These are phyloP conservation scores for Xylaria sp. DNA, from an alignment of 2,329 filamentous ascomycete genomes.

Conservation along the genomic window DNA sequence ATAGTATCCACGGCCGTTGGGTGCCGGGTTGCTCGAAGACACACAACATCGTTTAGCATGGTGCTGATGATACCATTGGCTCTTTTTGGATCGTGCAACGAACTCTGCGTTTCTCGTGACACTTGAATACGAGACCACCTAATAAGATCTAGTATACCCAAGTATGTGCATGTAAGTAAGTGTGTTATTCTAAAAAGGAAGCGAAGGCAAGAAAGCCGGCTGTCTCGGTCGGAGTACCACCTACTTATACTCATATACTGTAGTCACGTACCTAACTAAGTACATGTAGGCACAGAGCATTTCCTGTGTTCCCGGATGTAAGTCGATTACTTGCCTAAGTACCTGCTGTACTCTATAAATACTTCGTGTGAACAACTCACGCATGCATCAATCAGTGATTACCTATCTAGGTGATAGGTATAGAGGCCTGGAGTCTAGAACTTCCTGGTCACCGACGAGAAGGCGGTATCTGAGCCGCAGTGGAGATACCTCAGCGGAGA, in stretches of 20 bases:
- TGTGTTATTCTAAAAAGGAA: no score
- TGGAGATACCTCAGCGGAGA: no score
- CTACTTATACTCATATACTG: no score
- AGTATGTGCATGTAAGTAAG: no score
- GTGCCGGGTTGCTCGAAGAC: background rate
- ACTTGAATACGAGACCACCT: conserved; percentile 1
- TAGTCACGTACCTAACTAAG: background rate
- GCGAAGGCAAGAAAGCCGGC: background rate
- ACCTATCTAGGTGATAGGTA: no score
- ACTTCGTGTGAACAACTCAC: no score
- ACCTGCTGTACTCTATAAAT: no score
- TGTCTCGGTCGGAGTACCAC: conserved; percentile 6
- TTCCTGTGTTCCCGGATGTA: background rate
- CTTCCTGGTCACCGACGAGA: no score
- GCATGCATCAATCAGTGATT: no score
- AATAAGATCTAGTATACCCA: background rate
- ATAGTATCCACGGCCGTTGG: background rate
- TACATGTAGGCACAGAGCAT: background rate
- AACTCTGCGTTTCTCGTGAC: background rate
- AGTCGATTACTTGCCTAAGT: no score
- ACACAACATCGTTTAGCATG: conserved; percentile 1
- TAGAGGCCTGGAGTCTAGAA: no score
- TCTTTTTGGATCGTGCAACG: background rate
- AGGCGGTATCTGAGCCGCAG: no score
- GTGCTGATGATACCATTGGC: background rate